phyloP scores from a whole-genome alignment of 1,284 basidiomycete genomes.

The Sporisorium exsertum region DNA sequence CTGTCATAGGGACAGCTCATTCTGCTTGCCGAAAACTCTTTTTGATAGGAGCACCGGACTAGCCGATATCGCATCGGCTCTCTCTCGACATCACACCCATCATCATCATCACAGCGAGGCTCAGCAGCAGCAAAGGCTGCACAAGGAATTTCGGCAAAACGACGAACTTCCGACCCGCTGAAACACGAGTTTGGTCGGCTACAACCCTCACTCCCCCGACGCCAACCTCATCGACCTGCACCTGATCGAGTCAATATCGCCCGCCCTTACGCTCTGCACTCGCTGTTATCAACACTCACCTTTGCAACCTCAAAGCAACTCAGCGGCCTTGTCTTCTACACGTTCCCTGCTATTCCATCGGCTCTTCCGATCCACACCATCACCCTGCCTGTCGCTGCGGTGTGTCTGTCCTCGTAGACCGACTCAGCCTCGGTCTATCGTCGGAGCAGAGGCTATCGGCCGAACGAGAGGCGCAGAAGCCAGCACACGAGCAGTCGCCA shows the following conservation, averaged over 20 bases:
- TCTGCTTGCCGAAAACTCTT: constrained; percentile 14
- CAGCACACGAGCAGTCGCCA: neutral
- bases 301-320: neutral
- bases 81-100: neutral
- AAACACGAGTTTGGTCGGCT: neutral
- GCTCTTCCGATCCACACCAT: neutral
- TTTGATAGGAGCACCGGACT: neutral
- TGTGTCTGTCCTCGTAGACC: neutral
- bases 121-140: neutral
- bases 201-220: neutral
- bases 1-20: constrained; percentile 12
- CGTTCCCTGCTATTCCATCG: neutral
- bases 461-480: neutral
- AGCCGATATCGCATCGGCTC: neutral
- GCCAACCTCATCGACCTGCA: neutral
- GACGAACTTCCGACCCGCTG: neutral
- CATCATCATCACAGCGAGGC: neutral
- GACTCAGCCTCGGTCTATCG: neutral
- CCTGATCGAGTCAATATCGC: neutral
- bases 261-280: neutral
- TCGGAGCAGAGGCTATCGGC: neutral
- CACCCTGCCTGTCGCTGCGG: neutral
- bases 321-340: neutral
- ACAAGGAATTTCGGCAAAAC: too few relatives aligned
- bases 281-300: neutral